Evolutionary conservation across 352 stramenopile genomes (phyloP), one percentile per base, ranked within the genome.

Genomic region (Pythium phragmiticola): DNA sequence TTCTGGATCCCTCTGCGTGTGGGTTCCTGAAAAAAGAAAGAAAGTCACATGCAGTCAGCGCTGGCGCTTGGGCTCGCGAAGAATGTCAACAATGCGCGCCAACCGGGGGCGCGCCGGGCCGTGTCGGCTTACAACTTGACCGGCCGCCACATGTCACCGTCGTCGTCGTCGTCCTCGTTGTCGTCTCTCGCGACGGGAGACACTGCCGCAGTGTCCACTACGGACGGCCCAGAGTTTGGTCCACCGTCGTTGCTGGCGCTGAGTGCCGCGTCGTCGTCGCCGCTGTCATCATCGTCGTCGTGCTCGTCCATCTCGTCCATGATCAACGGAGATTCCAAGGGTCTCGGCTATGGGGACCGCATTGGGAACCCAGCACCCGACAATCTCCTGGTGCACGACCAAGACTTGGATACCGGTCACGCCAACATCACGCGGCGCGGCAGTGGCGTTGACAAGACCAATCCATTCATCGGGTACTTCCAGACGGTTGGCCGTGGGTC

Each of bases 391-490:
- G 17, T 30, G 11, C 33, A 57, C 28, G 14, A 14, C 1, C 33
- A 33, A 16, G 43, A 48, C 47, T 53, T 73, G 16, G 62, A 68
- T 41, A 61, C 33, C 14, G 56, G 76, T 6, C 64, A 83, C 12
- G 46, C 65, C 13, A 50, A 69, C 16, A 39, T 72, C 11, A 68
- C 63, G 45, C 84, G 78, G 51, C 70, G 80, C 42, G 75, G 74
- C 11, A 80, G 68, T 17, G 76, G 75, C 16, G 83, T 94, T 16
- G 81, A 94, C 75, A 94, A 94, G 75, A 91, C 75, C 39, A 94
- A 94, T 56, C 85, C 85, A 21, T 94, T 94, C 64, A 91, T 94
- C 59, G 85, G 85, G 36, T 94, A 92, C 57, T 94, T 94, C 63
- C 80, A 94, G 59, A 87, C 70, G 42, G 75, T 56, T 12, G 55